Evolutionary conservation across 495 filamentous ascomycete genomes (phyloP).

Genomic region (Parathielavia appendiculata): DNA sequence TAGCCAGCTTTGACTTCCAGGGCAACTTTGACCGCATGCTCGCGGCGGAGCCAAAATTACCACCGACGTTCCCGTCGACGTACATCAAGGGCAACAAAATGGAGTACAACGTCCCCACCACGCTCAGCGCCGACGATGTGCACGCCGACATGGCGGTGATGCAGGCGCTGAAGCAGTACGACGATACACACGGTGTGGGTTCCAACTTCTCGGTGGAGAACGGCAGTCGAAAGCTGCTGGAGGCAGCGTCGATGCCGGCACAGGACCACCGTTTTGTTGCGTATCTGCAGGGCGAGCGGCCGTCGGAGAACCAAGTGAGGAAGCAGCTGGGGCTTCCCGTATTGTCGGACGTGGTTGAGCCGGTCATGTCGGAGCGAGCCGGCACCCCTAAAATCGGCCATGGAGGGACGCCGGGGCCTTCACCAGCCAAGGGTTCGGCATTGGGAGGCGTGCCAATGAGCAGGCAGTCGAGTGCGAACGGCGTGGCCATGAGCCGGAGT

Average conservation of each 20-base stretch:
- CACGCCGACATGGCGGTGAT: constrained; percentile 57
- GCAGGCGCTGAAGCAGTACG: constrained; percentile 43
- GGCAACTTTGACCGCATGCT: constrained; percentile 48
- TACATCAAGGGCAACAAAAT: constrained; percentile 43
- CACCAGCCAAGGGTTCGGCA: constrained; percentile 24
- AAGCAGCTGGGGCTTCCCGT: constrained; percentile 39
- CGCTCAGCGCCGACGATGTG: constrained; percentile 53
- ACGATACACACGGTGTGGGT: constrained; percentile 38
- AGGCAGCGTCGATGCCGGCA: constrained; percentile 38
- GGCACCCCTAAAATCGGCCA: constrained; percentile 28
- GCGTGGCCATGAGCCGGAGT: constrained; percentile 48
- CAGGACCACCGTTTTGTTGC: constrained; percentile 35
- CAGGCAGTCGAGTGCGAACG: constrained; percentile 45
- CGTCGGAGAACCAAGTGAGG: constrained; percentile 41
- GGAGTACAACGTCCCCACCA: constrained; percentile 44
- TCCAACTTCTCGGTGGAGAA: constrained; percentile 40
- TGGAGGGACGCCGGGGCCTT: constrained; percentile 27
- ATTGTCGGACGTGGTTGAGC: constrained; percentile 29
- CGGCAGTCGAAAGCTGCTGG: constrained; percentile 42
- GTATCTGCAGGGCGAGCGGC: constrained; percentile 39
- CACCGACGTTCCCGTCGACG: constrained; percentile 54
- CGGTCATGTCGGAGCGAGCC: constrained; percentile 21
- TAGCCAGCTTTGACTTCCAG: constrained; percentile 59
- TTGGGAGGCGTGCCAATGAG: constrained; percentile 44
- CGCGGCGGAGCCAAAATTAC: constrained; percentile 51